Base-by-base conservation (phyloP, 2,329 filamentous ascomycete genomes). In the Cucurbitaria berberidis region DNA sequence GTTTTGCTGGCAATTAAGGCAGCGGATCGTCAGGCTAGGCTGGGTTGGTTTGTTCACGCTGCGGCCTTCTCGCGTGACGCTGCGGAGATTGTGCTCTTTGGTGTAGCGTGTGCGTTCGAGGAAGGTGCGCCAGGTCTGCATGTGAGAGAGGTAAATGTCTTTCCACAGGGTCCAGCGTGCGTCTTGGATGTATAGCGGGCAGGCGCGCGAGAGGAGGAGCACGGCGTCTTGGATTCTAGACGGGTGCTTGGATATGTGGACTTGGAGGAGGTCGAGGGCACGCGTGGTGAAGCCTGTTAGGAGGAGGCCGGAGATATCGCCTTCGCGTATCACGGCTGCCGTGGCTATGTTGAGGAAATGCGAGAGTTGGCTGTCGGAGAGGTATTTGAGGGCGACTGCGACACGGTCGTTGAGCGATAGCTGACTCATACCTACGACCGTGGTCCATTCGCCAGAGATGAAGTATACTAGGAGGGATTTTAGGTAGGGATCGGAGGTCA, bases 401-500 rank as follows among this genome's bases (percentile, higher is more conserved):
- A 89, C 83, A 30, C 91, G 86, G 68, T 93, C 90, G 11, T 86
- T 82, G 2, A 95, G 82, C 1, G 90, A 88, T 2, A 96, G 81
- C 24, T 89, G 89, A 18, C 82, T 80, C 68, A 92, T 89, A 59
- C 88, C 84, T 34, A 89, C 87, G 35, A 95, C 89, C 35, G 84
- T 82, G 16, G 83, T 79, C 91, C 91, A 95, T 70, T 91, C 84
- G 4, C 88, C 88, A 0, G 87, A 90, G 9, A 88, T 86, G 55
- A 95, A 89, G 60, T 90, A 86, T 3, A 87, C 86, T 21, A 91
- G 90, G 42, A 95, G 88, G 5, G 89, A 90, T 49, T 90, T 87
- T 21, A 95, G 82, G 68, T 93, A 93, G 0, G 90, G 88, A 64
- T 95, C 89, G 0, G 87, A 86, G 55, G 88, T 81, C 62, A 87